phyloP scores from a whole-genome alignment of 2,329 filamentous ascomycete species.

The Boeremia exigua region DNA sequence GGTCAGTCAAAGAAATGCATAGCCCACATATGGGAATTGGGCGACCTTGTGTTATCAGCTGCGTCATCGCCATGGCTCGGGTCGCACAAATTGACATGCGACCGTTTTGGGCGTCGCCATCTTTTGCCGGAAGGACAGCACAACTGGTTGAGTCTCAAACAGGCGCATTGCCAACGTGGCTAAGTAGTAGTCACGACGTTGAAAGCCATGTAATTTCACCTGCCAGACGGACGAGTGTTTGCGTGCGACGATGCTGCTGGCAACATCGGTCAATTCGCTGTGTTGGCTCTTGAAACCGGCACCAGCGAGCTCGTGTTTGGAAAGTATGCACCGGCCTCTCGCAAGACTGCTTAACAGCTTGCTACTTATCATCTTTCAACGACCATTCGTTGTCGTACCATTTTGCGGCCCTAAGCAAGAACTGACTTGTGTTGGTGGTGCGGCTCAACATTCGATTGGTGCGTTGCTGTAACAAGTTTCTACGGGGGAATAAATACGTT shows the following conservation, averaged over 20 bases:
- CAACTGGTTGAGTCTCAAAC: background rate
- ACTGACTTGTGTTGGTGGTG: too few relatives aligned
- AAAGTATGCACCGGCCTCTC: too few relatives aligned
- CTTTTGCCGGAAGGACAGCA: constrained; percentile 2
- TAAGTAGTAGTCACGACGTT: constrained; percentile 1
- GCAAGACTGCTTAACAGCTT: too few relatives aligned
- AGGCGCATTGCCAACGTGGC: constrained; percentile 8
- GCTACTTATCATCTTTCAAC: too few relatives aligned
- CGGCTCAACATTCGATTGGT: too few relatives aligned
- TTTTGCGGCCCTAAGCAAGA: too few relatives aligned
- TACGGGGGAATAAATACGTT: too few relatives aligned
- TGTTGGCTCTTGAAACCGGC: too few relatives aligned
- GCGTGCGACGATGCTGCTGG: background rate
- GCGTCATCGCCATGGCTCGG: constrained; percentile 6
- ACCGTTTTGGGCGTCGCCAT: constrained; percentile 12
- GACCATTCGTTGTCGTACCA: too few relatives aligned
- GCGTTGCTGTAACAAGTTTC: too few relatives aligned
- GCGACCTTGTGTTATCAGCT: constrained; percentile 5
- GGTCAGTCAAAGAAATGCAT: constrained; percentile 3
- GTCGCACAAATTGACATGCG: constrained; percentile 16
- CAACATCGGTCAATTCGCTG: background rate
- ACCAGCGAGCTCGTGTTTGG: too few relatives aligned
- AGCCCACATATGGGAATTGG: constrained; percentile 3
- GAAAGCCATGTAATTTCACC: background rate
- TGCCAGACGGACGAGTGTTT: background rate